Evolutionary conservation across 2,329 filamentous ascomycete genomes (phyloP).

Genomic region (Apiospora malaysiana): DNA sequence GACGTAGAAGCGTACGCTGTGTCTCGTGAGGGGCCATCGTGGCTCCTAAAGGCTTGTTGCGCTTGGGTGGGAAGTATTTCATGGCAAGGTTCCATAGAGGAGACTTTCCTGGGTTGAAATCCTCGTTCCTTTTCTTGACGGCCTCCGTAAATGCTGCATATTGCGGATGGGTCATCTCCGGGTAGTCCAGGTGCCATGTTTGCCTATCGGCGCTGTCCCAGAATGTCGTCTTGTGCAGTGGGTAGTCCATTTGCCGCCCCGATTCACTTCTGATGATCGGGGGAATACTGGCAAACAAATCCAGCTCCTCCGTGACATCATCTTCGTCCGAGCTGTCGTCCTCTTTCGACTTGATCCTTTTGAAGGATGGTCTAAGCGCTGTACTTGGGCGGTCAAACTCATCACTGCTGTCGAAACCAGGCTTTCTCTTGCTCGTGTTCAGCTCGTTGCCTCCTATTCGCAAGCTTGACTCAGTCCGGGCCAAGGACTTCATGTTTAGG

Average conservation of each 20-base stretch:
- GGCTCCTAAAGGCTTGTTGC: slow-evolving; percentile 29
- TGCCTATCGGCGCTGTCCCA: slow-evolving; percentile 60
- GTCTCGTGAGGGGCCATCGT: slow-evolving; percentile 24
- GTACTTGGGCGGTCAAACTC: slow-evolving; percentile 48
- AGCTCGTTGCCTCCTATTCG: slow-evolving; percentile 41
- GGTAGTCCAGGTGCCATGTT: slow-evolving; percentile 68
- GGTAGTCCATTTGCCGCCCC: slow-evolving; percentile 62
- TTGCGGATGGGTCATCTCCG: slow-evolving; percentile 67
- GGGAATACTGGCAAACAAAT: slow-evolving; percentile 55
- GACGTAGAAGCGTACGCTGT: slow-evolving; percentile 28
- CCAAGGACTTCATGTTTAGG: slow-evolving; percentile 49
- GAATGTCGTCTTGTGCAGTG: slow-evolving; percentile 61
- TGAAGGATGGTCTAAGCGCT: slow-evolving; percentile 55
- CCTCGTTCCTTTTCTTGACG: slow-evolving; percentile 55
- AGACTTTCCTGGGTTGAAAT: slow-evolving; percentile 58
- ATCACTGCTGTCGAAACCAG: slow-evolving; percentile 56
- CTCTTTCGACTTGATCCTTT: slow-evolving; percentile 59
- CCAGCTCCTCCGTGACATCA: slow-evolving; percentile 39
- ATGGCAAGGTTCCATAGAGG: slow-evolving; percentile 62
- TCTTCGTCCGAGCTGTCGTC: slow-evolving; percentile 44
- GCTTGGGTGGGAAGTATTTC: slow-evolving; percentile 60
- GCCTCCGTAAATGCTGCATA: slow-evolving; percentile 61
- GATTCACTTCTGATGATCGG: slow-evolving; percentile 55
- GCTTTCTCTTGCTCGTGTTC: slow-evolving; percentile 62
- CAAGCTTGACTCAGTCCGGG: slow-evolving; percentile 31